These are phyloP conservation scores for Gaultheria prostrata DNA, from an alignment of 148 eudicot species.

Conservation along the genomic window DNA sequence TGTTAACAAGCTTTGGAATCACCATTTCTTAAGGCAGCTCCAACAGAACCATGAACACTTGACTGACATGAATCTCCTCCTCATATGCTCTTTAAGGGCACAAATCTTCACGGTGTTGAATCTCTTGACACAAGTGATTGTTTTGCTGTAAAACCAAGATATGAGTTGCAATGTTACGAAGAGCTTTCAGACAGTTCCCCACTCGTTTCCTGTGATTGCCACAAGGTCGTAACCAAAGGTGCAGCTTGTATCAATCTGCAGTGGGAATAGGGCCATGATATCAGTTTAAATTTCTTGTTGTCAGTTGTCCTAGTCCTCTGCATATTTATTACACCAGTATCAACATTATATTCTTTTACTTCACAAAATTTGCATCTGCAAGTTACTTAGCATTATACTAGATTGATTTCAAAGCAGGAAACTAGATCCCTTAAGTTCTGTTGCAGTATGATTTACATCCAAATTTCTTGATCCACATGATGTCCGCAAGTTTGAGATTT, in stretches of 20 bases:
- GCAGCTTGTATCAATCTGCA: neutral
- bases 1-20: neutral
- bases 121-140: neutral
- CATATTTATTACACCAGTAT: neutral
- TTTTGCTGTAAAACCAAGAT: neutral
- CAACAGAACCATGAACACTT: neutral
- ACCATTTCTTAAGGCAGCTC: neutral
- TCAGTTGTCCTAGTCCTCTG: neutral
- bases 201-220: neutral
- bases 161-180: neutral
- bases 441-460: neutral
- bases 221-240: neutral
- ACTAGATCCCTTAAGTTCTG: conserved; percentile 5
- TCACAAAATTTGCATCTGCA: neutral
- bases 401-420: conserved; percentile 8
- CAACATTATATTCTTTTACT: neutral
- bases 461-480: neutral
- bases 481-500: neutral
- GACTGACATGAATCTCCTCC: neutral
- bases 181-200: neutral
- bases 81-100: no score
- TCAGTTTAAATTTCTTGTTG: no score
- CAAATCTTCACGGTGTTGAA: neutral
- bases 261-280: neutral
- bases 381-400: neutral